phyloP scores from a whole-genome alignment of 2,329 filamentous ascomycete genomes.

The Grosmannia serpens region DNA sequence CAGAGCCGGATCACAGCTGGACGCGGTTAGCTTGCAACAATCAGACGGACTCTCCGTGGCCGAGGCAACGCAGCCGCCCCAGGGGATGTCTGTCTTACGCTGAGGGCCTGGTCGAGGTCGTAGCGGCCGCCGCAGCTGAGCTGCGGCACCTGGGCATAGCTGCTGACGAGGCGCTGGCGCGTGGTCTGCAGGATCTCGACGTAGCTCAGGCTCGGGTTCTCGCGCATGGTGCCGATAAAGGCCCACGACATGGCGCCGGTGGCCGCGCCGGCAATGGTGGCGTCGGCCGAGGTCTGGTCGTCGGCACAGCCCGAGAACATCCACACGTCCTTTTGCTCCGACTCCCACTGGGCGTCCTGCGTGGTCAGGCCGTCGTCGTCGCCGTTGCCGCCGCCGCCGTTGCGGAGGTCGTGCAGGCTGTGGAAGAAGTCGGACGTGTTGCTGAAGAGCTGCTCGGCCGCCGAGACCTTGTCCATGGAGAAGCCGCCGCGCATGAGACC shows the following conservation, averaged over 20 bases:
- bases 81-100: constrained; percentile 2
- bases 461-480: constrained; percentile 29
- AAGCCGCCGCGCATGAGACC: constrained; percentile 39
- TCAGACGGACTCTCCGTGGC: no score
- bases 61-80: no score
- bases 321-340: constrained; percentile 28
- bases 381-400: constrained; percentile 17
- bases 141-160: constrained; percentile 18
- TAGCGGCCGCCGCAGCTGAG: constrained; percentile 19
- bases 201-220: constrained; percentile 20
- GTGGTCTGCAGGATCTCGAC: constrained; percentile 17
- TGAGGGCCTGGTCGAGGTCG: constrained; percentile 15
- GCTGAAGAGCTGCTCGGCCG: constrained; percentile 39
- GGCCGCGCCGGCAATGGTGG: constrained; percentile 22
- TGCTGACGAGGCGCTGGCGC: constrained; percentile 12
- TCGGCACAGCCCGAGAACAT: constrained; percentile 29
- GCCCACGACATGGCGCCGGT: constrained; percentile 29
- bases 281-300: constrained; percentile 27
- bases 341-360: constrained; percentile 29
- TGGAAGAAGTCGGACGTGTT: constrained; percentile 43
- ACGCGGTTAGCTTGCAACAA: background rate
- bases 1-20: background rate
- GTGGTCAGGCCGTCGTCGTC: constrained; percentile 30
- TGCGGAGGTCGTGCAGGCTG: constrained; percentile 33
- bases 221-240: constrained; percentile 21